Evolutionary conservation across 2,329 filamentous ascomycete species (phyloP), one percentile per base, ranked within the genome.

Genomic region (Pyrenochaeta sp.): DNA sequence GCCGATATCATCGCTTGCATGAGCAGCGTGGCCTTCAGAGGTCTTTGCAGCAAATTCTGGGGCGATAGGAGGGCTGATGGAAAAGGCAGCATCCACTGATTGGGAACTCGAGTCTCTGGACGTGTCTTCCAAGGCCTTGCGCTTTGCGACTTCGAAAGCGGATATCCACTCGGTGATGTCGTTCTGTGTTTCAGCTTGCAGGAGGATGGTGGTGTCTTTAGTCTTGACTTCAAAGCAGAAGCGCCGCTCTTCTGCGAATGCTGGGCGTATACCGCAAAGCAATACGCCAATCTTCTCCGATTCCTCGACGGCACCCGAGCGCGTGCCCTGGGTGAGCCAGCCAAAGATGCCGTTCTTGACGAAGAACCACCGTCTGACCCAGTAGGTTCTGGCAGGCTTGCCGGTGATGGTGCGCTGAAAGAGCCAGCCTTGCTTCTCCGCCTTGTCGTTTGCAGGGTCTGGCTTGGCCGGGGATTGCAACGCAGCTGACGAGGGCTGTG

Each of bases 221-320:
- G 95, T 99, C 81, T 98, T 99, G 68, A 99, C 90, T 76, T 99
- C 95, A 68, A 99, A 97, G 73, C 95, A 98, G 76, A 98, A 99
- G 14, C 95, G 86, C 33, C 95, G 87, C 69, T 99, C 95, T 76
- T 99, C 95, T 63, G 91, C 88, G 45, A 96, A 90, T 0, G 93
- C 92, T 15, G 93, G 92, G 67, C 94, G 91, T 43, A 95, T 90
- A 68, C 91, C 96, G 78, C 95, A 99, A 33, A 99, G 86, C 46
- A 99, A 79, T 2, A 99, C 93, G 35, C 95, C 95, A 56, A 97
- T 96, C 77, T 96, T 92, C 68, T 99, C 95, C 41, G 92, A 96
- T 74, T 98, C 94, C 64, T 98, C 87, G 18, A 99, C 95, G 30
- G 92, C 94, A 39, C 87, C 88, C 39, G 87, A 88, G 53, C 93